Evolutionary conservation across 2,329 filamentous ascomycete genomes (phyloP).

Genomic region (Zasmidium citrigriseum): DNA sequence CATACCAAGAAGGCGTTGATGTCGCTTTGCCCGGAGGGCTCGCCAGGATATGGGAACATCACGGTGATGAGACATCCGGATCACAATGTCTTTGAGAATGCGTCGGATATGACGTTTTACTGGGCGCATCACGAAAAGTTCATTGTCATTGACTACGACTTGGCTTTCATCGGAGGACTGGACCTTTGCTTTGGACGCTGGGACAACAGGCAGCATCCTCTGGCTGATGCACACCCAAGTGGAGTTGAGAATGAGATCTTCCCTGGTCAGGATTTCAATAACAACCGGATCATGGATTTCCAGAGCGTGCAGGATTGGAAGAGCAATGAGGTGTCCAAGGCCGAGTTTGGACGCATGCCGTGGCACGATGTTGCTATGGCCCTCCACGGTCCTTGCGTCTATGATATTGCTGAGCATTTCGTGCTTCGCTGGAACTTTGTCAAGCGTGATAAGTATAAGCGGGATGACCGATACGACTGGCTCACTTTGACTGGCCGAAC

Average conservation of each 20-base stretch:
- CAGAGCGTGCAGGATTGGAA: conserved; percentile 90
- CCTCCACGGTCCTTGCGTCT: conserved; percentile 82
- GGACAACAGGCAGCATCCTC: conserved; percentile 82
- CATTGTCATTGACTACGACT: conserved; percentile 85
- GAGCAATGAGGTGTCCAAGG: conserved; percentile 86
- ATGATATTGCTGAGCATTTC: conserved; percentile 95
- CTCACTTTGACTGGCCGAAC: conserved; percentile 74
- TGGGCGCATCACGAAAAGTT: conserved; percentile 99
- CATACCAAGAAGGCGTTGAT: conserved; percentile 89
- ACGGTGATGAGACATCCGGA: conserved; percentile 87
- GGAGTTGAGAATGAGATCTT: conserved; percentile 82
- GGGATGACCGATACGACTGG: conserved; percentile 82
- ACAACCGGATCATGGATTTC: conserved; percentile 95
- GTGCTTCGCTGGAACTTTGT: conserved; percentile 94
- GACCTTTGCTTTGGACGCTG: conserved; percentile 95
- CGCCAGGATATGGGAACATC: conserved; percentile 85
- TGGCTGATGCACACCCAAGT: conserved; percentile 84
- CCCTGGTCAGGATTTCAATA: conserved; percentile 97
- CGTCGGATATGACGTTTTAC: conserved; percentile 94
- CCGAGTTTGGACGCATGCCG: conserved; percentile 91
- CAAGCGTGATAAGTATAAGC: conserved; percentile 97
- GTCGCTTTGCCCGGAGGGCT: conserved; percentile 76
- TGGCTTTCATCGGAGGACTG: conserved; percentile 91
- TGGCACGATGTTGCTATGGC: conserved; percentile 98
- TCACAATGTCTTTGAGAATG: conserved; percentile 92